These are phyloP conservation scores for Penicillium sumatraense DNA, from an alignment of 2,329 filamentous ascomycete genomes.

Conservation along the genomic window DNA sequence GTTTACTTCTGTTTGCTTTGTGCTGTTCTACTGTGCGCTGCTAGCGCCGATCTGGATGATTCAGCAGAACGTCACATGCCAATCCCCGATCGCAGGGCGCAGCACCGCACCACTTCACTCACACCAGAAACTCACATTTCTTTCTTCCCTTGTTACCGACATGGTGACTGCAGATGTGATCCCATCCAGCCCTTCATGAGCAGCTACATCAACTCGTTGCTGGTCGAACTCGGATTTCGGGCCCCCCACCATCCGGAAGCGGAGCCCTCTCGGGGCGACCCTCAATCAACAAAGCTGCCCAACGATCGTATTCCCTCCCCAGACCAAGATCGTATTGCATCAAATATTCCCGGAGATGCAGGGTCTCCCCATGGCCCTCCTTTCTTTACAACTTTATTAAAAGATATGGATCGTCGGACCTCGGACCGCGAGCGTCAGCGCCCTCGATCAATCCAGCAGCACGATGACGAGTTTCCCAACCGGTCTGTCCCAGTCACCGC, in stretches of 20 bases:
- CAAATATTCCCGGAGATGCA: slow-evolving; percentile 22
- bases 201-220: slow-evolving; percentile 47
- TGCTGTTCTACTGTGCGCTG: neutral
- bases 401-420: slow-evolving; percentile 31
- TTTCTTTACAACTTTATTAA: slow-evolving; percentile 23
- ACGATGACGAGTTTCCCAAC: slow-evolving; percentile 3
- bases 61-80: slow-evolving; percentile 28
- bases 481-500: neutral
- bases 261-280: slow-evolving; percentile 24
- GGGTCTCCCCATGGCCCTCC: slow-evolving; percentile 27
- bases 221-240: slow-evolving; percentile 50
- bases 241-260: slow-evolving; percentile 39
- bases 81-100: neutral
- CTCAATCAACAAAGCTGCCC: slow-evolving; percentile 23
- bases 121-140: neutral
- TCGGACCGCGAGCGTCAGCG: slow-evolving; percentile 15
- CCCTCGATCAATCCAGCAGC: slow-evolving; percentile 14
- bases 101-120: too few relatives aligned
- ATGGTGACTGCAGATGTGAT: slow-evolving; percentile 21
- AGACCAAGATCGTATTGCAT: slow-evolving; percentile 14
- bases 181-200: slow-evolving; percentile 45
- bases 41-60: slow-evolving; percentile 20
- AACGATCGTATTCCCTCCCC: slow-evolving; percentile 18
- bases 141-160: neutral
- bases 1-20: too few relatives aligned